These are phyloP conservation scores for Exophiala sideris DNA, from an alignment of 2,329 filamentous ascomycete species.

Conservation along the genomic window DNA sequence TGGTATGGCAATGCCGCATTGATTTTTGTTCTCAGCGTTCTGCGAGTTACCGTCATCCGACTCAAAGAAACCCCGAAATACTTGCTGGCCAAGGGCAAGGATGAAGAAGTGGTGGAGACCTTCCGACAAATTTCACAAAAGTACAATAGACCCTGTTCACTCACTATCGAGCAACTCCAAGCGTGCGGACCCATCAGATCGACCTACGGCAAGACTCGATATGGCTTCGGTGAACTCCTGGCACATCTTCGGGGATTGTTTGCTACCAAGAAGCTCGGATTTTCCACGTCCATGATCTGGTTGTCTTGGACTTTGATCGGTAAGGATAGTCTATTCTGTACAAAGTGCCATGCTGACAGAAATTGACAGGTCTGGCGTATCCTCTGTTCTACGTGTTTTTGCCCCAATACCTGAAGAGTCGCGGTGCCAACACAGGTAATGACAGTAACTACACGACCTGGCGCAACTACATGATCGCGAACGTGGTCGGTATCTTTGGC, in stretches of 20 bases:
- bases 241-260: conserved; percentile 67
- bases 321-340: neutral
- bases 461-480: conserved; percentile 75
- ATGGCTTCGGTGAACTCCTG: conserved; percentile 18
- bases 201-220: conserved; percentile 36
- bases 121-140: conserved; percentile 55
- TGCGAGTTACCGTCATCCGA: conserved; percentile 65
- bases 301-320: conserved; percentile 68
- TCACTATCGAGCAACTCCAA: conserved; percentile 50
- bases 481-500: conserved; percentile 68
- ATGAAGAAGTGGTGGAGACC: conserved; percentile 66
- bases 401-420: conserved; percentile 41
- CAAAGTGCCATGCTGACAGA: neutral
- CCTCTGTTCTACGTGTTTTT: conserved; percentile 78
- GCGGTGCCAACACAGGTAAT: conserved; percentile 68
- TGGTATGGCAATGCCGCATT: conserved; percentile 66
- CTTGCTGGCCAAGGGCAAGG: conserved; percentile 68
- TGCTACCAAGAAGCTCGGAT: conserved; percentile 58
- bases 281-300: conserved; percentile 57
- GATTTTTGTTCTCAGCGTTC: conserved; percentile 66
- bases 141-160: conserved; percentile 51
- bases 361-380: conserved; percentile 40
- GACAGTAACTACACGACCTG: conserved; percentile 72
- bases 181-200: conserved; percentile 41
- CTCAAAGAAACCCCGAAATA: conserved; percentile 75